Evolutionary conservation across 2,329 filamentous ascomycete genomes (phyloP).

Genomic region (Tolypocladium album): DNA sequence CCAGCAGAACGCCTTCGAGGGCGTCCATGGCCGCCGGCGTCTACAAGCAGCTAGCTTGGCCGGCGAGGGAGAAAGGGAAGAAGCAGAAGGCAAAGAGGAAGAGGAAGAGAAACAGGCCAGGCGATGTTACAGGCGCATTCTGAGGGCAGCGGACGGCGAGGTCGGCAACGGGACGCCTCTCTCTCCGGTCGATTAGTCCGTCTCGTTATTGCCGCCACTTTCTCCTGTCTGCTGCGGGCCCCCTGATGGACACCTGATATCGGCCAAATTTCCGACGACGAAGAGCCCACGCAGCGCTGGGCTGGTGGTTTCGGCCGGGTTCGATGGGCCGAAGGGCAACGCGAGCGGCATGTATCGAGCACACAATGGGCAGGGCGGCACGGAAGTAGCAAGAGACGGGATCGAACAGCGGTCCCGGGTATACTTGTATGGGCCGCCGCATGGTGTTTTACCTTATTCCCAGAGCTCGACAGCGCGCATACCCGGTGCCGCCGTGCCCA

Average conservation of each 20-base stretch:
- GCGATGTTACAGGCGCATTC: constrained; percentile 6
- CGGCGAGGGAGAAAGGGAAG: background rate
- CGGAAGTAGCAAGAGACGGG: background rate
- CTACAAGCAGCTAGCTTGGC: background rate
- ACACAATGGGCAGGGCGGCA: background rate
- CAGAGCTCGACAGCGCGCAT: background rate
- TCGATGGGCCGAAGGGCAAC: background rate
- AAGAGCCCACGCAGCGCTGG: background rate
- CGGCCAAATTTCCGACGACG: background rate
- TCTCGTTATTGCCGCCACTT: background rate
- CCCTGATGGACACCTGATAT: background rate
- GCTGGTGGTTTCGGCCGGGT: background rate
- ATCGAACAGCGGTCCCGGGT: background rate
- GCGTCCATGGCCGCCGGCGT: constrained; percentile 20
- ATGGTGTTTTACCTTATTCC: background rate
- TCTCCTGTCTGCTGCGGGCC: background rate
- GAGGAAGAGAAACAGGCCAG: background rate
- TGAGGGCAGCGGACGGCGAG: constrained; percentile 1
- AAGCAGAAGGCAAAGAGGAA: background rate
- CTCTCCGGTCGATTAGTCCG: background rate
- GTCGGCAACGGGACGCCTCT: background rate
- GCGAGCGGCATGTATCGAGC: background rate
- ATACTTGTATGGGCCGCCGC: background rate
- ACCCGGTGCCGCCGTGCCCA: background rate
- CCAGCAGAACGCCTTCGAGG: constrained; percentile 35